Evolutionary conservation across 164 flowering plant genomes (phyloP).

Genomic region (Berberis vulgaris): DNA sequence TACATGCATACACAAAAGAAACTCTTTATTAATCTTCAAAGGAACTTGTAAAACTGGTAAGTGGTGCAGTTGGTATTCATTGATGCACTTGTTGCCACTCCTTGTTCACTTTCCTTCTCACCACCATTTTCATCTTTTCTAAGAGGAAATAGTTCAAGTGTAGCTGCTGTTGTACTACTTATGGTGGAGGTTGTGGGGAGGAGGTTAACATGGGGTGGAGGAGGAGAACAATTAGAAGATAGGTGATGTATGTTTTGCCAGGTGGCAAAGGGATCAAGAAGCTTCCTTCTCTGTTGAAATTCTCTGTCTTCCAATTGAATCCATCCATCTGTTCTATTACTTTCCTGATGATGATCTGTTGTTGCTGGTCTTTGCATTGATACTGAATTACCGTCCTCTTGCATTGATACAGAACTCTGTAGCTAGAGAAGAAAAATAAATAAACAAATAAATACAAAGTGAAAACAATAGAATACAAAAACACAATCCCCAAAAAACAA

Average conservation of each 20-base stretch:
- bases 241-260: conserved; percentile 52
- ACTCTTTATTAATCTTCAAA: conserved; percentile 33
- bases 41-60: conserved; percentile 60
- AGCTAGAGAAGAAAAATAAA: neutral
- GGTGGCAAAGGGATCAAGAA: conserved; percentile 37
- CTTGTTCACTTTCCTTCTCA: conserved; percentile 12
- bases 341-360: conserved; percentile 19
- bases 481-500: conserved; percentile 18
- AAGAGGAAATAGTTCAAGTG: conserved; percentile 66
- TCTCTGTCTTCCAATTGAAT: conserved; percentile 34
- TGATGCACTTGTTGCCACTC: neutral
- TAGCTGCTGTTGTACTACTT: conserved; percentile 10
- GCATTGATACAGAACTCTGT: conserved; percentile 38
- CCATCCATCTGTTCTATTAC: conserved; percentile 38
- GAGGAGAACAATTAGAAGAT: conserved; percentile 14
- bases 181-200: conserved; percentile 4
- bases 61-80: conserved; percentile 18
- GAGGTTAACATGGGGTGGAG: conserved; percentile 17
- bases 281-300: conserved; percentile 29
- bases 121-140: conserved; percentile 14
- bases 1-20: neutral
- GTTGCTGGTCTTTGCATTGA: conserved; percentile 27
- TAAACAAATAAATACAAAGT: neutral
- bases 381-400: conserved; percentile 21
- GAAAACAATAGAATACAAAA: neutral